Percentiles rank a stretch among this genome's conserved stretches.
Evolutionary conservation across 495 filamentous ascomycete species (phyloP).

Genomic region (Evansstolkia leycettana): DNA sequence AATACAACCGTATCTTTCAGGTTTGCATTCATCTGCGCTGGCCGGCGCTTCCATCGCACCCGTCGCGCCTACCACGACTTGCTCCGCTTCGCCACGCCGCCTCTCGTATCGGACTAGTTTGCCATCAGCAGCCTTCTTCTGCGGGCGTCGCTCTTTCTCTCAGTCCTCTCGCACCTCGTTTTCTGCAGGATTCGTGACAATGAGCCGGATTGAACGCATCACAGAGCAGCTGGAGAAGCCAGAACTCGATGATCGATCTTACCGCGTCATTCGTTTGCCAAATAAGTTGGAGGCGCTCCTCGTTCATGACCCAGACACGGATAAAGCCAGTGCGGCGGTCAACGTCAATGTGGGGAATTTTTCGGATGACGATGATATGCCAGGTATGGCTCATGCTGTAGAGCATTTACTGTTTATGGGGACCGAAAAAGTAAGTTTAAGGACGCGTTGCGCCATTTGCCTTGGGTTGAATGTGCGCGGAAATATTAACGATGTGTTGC

Average conservation of each 20-base stretch:
- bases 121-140: background rate
- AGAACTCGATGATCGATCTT: slow-evolving; percentile 75
- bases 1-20: slow-evolving; percentile 11
- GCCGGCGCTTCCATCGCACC: slow-evolving; percentile 6
- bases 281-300: slow-evolving; percentile 91
- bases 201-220: slow-evolving; percentile 50
- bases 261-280: slow-evolving; percentile 71
- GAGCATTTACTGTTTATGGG: slow-evolving; percentile 98
- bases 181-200: slow-evolving; percentile 17
- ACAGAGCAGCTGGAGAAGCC: slow-evolving; percentile 78
- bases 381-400: slow-evolving; percentile 86
- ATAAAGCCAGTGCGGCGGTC: slow-evolving; percentile 91
- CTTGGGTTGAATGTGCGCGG: no score
- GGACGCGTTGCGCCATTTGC: no score
- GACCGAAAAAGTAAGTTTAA: slow-evolving; percentile 68
- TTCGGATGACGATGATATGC: slow-evolving; percentile 80
- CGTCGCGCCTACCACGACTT: slow-evolving; percentile 11
- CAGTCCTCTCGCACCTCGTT: slow-evolving; percentile 9
- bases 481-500: no score
- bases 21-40: slow-evolving; percentile 7
- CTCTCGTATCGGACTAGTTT: background rate
- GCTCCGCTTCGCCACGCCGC: slow-evolving; percentile 7
- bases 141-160: slow-evolving; percentile 7
- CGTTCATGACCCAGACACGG: slow-evolving; percentile 89
- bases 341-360: slow-evolving; percentile 96